phyloP scores from a whole-genome alignment of 2,329 filamentous ascomycete genomes.

The Fusarium sp. region DNA sequence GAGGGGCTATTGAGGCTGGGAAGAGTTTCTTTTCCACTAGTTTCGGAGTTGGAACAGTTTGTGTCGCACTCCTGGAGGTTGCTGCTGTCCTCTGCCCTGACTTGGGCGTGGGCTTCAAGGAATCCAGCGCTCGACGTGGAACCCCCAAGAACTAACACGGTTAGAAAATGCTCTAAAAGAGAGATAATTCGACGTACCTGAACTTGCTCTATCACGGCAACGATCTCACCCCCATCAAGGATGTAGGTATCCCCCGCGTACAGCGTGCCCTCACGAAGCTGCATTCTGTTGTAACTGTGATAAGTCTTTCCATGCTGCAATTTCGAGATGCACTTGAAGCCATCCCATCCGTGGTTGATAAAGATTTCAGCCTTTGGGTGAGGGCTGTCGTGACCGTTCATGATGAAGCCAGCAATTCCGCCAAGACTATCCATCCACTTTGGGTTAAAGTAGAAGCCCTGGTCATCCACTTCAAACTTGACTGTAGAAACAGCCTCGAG shows the following conservation, averaged over 20 bases:
- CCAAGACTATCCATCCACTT: slow-evolving; percentile 71
- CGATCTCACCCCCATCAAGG: slow-evolving; percentile 64
- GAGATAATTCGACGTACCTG: slow-evolving; percentile 51
- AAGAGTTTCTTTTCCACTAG: neutral
- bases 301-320: slow-evolving; percentile 57
- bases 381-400: slow-evolving; percentile 65
- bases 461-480: slow-evolving; percentile 61
- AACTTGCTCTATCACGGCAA: slow-evolving; percentile 65
- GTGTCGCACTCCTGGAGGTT: neutral
- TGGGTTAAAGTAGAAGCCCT: slow-evolving; percentile 65
- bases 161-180: neutral
- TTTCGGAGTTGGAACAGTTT: neutral
- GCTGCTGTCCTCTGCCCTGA: neutral
- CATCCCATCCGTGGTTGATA: slow-evolving; percentile 71
- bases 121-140: slow-evolving; percentile 28
- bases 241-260: slow-evolving; percentile 66
- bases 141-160: slow-evolving; percentile 21
- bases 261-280: slow-evolving; percentile 57
- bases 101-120: slow-evolving; percentile 12
- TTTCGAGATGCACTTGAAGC: slow-evolving; percentile 57
- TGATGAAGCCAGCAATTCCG: slow-evolving; percentile 71
- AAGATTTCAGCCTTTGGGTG: slow-evolving; percentile 67
- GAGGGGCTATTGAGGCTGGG: slow-evolving; percentile 45
- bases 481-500: slow-evolving; percentile 56
- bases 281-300: slow-evolving; percentile 70